Conservation (phyloP, 2,329 filamentous ascomycete species). For the Monosporascus sp. region DNA sequence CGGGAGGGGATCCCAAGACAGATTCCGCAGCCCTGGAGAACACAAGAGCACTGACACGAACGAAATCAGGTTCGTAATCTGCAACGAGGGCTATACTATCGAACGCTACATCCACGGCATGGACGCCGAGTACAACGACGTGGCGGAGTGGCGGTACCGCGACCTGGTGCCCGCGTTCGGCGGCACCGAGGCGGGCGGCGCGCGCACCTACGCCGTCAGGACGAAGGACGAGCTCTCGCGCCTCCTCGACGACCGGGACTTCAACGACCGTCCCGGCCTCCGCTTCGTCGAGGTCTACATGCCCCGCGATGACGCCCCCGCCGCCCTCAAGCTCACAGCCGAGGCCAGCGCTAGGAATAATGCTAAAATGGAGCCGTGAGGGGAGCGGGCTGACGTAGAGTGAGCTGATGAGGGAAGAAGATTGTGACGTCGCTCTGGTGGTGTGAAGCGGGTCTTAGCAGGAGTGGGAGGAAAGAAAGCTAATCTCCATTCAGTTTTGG, state of each 20-base stretch:
- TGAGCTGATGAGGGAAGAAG: no score
- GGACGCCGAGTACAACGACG: conserved; percentile 76
- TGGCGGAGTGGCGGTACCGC: conserved; percentile 69
- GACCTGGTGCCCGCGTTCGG: conserved; percentile 65
- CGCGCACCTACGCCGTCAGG: conserved; percentile 61
- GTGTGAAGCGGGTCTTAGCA: no score
- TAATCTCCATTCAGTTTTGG: no score
- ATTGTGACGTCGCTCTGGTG: no score
- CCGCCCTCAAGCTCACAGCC: conserved; percentile 63
- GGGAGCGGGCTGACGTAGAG: no score
- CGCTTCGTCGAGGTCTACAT: conserved; percentile 81
- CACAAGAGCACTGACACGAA: conserved; percentile 12
- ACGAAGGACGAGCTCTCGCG: conserved; percentile 63
- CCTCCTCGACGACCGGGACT: conserved; percentile 59
- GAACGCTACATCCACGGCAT: conserved; percentile 84
- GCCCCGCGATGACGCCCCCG: conserved; percentile 72
- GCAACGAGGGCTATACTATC: conserved; percentile 86
- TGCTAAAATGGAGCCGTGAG: conserved; percentile 25
- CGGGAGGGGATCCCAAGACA: no score
- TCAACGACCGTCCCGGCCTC: conserved; percentile 50
- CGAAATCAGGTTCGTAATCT: conserved; percentile 64
- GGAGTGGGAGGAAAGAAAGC: no score
- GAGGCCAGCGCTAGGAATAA: conserved; percentile 67
- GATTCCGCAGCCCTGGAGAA: background rate
- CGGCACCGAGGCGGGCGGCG: conserved; percentile 41